Evolutionary conservation across 2,329 filamentous ascomycete species (phyloP), one percentile per base, ranked within the genome.

Genomic region (Pestalotiopsis sp.): DNA sequence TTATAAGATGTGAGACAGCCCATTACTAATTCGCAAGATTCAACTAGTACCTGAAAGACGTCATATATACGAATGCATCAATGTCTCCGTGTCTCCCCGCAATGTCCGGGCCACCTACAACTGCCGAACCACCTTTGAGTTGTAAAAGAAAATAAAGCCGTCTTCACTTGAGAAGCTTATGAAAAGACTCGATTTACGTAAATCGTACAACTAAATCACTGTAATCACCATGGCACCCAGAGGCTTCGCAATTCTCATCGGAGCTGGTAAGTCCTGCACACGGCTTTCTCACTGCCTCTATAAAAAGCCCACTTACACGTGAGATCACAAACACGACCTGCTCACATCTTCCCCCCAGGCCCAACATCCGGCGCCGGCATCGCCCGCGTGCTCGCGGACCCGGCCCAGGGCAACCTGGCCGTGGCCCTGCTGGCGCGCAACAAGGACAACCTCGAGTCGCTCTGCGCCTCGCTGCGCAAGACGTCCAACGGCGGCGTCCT

Each of bases 351-450:
- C 20, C 4, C 36, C 1, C 39, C 12, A 68, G 67, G 67, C 61
- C 84, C 84, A 9, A 76, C 73, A n/a, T 76, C 86, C 78, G 86
- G 86, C 12, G 83, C 84, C 12, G 87, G 87, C 57, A 89, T 89
- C n/a, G 85, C 85, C 25, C 81, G 86, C 23, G 82, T 87, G 45
- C 83, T 89, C 52, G 84, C 86, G 2, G 76, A 80, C 61, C 63
- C 82, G 83, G 1, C 77, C 79, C 82, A 87, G 38, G 86, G 86
- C 41, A 88, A 88, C 73, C 80, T 87, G 61, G 86, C 86, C 27
- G 83, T 89, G 9, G 86, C 86, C 17, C 80, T 88, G 7, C 81
- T 88, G 59, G 85, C 86, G 7, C 82, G 86, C 4, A 81, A 83
- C 38, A 77, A 79, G 23, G 84, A 85, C 64, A 80, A 80, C 11